Conservation (phyloP, 2,329 filamentous ascomycete genomes). For the Catunica adiposa region DNA sequence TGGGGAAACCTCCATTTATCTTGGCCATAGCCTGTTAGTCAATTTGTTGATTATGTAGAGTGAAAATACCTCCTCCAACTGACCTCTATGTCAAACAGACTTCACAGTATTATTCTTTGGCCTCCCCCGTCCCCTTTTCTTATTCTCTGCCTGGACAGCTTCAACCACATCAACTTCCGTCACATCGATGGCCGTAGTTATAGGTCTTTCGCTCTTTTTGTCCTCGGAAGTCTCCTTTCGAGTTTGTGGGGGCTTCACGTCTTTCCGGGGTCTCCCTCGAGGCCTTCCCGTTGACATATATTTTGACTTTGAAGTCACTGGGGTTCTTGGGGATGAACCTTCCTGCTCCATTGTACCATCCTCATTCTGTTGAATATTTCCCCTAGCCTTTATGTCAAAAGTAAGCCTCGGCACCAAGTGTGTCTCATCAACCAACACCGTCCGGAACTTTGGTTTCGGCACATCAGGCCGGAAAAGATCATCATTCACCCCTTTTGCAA, state of each 20-base stretch:
- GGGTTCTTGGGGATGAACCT: neutral
- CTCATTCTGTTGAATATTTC: neutral
- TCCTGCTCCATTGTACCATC: neutral
- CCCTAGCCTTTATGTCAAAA: no score
- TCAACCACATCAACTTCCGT: neutral
- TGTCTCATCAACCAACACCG: no score
- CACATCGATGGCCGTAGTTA: neutral
- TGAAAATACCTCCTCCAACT: neutral
- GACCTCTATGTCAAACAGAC: neutral
- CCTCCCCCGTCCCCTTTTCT: slow-evolving; percentile 11
- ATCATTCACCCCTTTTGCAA: no score
- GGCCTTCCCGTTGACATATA: slow-evolving; percentile 23
- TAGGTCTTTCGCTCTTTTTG: no score
- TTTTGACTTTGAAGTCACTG: neutral
- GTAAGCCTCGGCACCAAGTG: no score
- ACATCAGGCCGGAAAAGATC: no score
- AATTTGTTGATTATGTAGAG: no score
- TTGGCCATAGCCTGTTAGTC: no score
- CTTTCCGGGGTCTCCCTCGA: slow-evolving; percentile 32
- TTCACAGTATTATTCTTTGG: slow-evolving; percentile 16
- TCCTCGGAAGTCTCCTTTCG: neutral
- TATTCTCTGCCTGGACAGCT: slow-evolving; percentile 13
- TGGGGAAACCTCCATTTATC: no score
- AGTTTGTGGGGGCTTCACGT: slow-evolving; percentile 15
- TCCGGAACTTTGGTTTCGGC: no score